A percentile compares a stretch with the other conserved stretches of the same genome.
phyloP scores from a whole-genome alignment of 2,329 filamentous ascomycete species.

The Colletotrichum echinochloae region DNA sequence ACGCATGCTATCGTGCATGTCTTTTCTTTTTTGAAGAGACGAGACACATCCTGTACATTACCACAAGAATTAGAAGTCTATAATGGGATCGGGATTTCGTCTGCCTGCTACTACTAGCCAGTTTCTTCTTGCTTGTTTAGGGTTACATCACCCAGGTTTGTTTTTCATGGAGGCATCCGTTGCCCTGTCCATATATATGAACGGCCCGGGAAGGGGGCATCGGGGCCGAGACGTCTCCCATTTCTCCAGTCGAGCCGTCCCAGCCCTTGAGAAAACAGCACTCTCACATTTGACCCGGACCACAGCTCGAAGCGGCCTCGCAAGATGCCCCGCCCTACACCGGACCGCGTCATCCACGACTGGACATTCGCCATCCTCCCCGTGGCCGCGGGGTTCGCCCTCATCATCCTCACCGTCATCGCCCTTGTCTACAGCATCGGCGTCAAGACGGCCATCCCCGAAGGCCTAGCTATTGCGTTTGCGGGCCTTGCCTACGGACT shows the following conservation, averaged over 20 bases:
- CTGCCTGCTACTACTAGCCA: not conserved
- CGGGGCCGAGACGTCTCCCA: not conserved
- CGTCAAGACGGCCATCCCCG: conserved; percentile 21
- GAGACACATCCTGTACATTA: conserved; percentile 31
- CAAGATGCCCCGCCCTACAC: conserved; percentile 11
- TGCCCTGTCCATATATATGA: not conserved
- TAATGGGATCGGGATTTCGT: conserved; percentile 12
- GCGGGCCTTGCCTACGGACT: conserved; percentile 12
- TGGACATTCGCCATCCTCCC: conserved; percentile 28
- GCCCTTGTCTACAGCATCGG: conserved; percentile 32
- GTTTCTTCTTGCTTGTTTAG: conserved; percentile 1
- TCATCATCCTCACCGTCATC: conserved; percentile 28
- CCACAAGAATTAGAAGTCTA: not conserved
- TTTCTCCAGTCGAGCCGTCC: not conserved
- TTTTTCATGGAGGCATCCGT: not conserved
- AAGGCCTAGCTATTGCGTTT: conserved; percentile 8
- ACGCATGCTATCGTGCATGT: conserved; percentile 1
- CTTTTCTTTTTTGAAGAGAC: conserved; percentile 11
- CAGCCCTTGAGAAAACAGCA: not conserved
- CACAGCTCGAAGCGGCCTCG: not conserved
- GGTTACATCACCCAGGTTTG: too few relatives aligned
- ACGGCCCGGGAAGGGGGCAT: not conserved
- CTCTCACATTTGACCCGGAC: not conserved
- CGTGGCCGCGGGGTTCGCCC: conserved; percentile 16
- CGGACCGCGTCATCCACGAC: conserved; percentile 29